Evolutionary conservation across 106 monocot species (phyloP).

Genomic region (Iris macrosiphon): DNA sequence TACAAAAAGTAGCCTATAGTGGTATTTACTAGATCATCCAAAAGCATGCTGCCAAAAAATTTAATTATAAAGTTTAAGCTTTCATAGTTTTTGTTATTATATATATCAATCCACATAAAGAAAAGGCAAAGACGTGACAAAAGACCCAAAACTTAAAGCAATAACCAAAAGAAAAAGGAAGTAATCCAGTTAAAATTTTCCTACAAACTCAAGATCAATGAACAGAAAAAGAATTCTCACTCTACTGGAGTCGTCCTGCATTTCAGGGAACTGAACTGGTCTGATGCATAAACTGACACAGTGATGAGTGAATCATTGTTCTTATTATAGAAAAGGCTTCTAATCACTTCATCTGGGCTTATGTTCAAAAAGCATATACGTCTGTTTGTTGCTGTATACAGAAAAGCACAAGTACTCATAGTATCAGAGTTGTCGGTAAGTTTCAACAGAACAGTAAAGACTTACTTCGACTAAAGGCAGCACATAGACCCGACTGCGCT

Average conservation of each 20-base stretch:
- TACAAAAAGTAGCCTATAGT: no score
- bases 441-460: neutral
- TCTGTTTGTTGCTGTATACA: conserved; percentile 65
- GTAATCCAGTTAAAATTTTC: neutral
- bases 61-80: neutral
- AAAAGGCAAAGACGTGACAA: no score
- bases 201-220: neutral
- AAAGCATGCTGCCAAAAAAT: no score
- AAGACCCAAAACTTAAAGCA: no score
- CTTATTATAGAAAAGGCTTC: conserved; percentile 89
- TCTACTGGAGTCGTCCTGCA: conserved; percentile 90
- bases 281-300: conserved; percentile 86
- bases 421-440: conserved; percentile 2
- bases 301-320: conserved; percentile 93
- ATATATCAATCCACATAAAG: neutral
- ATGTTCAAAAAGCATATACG: conserved; percentile 84
- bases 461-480: conserved; percentile 73
- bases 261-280: conserved; percentile 86
- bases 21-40: no score
- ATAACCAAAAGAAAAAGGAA: neutral
- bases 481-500: conserved; percentile 79
- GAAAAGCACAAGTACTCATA: conserved; percentile 3
- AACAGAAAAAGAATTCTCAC: conserved; percentile 36
- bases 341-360: conserved; percentile 87
- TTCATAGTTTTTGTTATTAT: neutral